A percentile compares a stretch with the other conserved stretches of the same genome.
Conservation (phyloP, 306 rosid genomes). For the Dalbergia cultrata region DNA sequence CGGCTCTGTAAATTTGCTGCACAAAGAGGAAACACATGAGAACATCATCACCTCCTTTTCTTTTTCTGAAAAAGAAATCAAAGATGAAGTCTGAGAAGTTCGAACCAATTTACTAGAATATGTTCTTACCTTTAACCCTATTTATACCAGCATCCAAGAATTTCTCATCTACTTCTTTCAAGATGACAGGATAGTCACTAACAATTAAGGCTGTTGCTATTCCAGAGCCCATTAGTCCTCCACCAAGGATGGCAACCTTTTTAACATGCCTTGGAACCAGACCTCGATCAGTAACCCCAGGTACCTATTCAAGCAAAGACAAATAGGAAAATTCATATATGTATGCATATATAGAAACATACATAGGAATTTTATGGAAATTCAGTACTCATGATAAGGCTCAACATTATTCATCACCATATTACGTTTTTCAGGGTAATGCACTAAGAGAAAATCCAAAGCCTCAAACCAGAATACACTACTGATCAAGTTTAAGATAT, state of each 20-base stretch:
- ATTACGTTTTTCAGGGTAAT: conserved; percentile 1
- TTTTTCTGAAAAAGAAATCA: neutral
- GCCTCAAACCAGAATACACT: conserved; percentile 21
- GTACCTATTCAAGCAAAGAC: conserved; percentile 68
- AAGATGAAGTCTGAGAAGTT: conserved; percentile 26
- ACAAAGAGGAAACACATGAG: conserved; percentile 41
- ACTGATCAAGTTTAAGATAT: conserved; percentile 10
- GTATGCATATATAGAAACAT: neutral
- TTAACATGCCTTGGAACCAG: conserved; percentile 78
- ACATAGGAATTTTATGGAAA: neutral
- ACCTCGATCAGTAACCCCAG: conserved; percentile 89
- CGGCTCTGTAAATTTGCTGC: conserved; percentile 92
- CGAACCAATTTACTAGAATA: conserved; percentile 35
- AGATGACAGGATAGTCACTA: conserved; percentile 78
- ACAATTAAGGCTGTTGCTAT: conserved; percentile 88
- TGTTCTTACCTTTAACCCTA: conserved; percentile 83
- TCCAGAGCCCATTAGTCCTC: conserved; percentile 99
- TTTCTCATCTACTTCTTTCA: conserved; percentile 90
- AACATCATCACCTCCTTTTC: conserved; percentile 32
- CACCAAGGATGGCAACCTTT: conserved; percentile 93
- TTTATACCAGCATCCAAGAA: conserved; percentile 87
- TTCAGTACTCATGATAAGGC: conserved; percentile 13
- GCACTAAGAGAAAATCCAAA: conserved; percentile 11
- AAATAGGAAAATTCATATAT: conserved; percentile 19
- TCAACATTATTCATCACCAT: conserved; percentile 7